These are phyloP conservation scores for Hibiscus mutabilis DNA, from an alignment of 345 rosid genomes.

Conservation along the genomic window DNA sequence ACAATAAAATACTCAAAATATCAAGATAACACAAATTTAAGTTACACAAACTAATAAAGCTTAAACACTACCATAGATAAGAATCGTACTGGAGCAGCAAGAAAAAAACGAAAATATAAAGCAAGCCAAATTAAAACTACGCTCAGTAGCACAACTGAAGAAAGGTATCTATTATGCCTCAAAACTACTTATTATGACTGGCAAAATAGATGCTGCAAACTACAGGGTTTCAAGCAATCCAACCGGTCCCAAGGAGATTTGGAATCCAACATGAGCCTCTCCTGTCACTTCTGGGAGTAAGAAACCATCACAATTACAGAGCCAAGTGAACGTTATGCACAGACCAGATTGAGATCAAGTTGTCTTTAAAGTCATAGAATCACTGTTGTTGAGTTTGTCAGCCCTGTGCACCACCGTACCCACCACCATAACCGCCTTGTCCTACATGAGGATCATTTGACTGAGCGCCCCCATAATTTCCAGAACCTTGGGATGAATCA, in stretches of 20 bases:
- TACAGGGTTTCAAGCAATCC: slow-evolving; percentile 62
- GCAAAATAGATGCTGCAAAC: slow-evolving; percentile 55
- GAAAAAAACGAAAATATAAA: slow-evolving; percentile 45
- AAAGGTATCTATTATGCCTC: slow-evolving; percentile 48
- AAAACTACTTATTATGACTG: slow-evolving; percentile 64
- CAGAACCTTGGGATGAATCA: slow-evolving; percentile 63
- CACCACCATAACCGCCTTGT: slow-evolving; percentile 63
- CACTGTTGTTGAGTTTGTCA: slow-evolving; percentile 38
- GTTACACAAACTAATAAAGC: slow-evolving; percentile 22
- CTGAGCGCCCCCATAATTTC: slow-evolving; percentile 51
- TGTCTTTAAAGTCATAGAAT: slow-evolving; percentile 16
- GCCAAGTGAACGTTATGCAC: slow-evolving; percentile 17
- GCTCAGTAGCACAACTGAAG: slow-evolving; percentile 46
- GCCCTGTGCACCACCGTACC: slow-evolving; percentile 15
- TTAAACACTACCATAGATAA: slow-evolving; percentile 43
- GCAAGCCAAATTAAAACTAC: slow-evolving; percentile 63
- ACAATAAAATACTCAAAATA: slow-evolving; percentile 12
- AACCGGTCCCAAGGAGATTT: slow-evolving; percentile 49
- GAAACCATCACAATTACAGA: slow-evolving; percentile 19
- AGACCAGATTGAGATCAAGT: slow-evolving; percentile 21
- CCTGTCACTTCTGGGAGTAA: slow-evolving; percentile 17
- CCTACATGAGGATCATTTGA: slow-evolving; percentile 60
- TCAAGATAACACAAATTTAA: slow-evolving; percentile 18
- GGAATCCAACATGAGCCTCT: slow-evolving; percentile 35
- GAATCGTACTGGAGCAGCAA: slow-evolving; percentile 32